Base-by-base conservation (phyloP, 352 stramenopile species). In the Pythium biforme region DNA sequence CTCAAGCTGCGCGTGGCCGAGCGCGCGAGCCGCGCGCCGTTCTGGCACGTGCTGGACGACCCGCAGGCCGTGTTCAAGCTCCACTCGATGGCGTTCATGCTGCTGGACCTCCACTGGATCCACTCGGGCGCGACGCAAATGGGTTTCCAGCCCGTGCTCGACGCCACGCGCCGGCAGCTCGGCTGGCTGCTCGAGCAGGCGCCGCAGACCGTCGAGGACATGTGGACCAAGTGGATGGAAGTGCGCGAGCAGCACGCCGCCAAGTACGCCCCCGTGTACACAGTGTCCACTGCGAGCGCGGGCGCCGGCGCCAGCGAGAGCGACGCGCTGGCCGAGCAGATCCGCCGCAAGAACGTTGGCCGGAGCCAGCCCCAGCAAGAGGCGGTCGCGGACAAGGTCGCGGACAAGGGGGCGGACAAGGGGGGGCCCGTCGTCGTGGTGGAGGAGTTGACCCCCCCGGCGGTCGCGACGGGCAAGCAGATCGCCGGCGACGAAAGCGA, bases 191-290 rank as follows among this genome's bases (percentile, higher is more conserved):
- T 92, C 26, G 81, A 94, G 66, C 83, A 90, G 57, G 77, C 80
- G 23, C 85, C 81, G 25, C 61, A 77, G 25, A 83, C 58, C 27
- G 82, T 92, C n/a, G 80, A 91, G 12, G 83, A 89, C 17, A 92
- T 92, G 81, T 94, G 85, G 83, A 86, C 78, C 26, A 91, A 70
- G 20, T 94, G 81, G 83, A 92, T 92, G 72, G 74, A 89, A 47
- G 80, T 90, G 62, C 81, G 81, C 31, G 85, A 91, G 68, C 73
- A 85, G 60, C 79, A 92, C 54, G 74, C 83, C 1, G 64, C 69
- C 55, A 90, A 88, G 68, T 78, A 76, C 41, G 74, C 77, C 40
- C 70, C 71, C 20, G 51, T 68, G 10, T 76, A 72, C 27, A 46
- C 62, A 25, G 37, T n/a, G 9, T 40, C 58, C 4, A 72, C 49